Conservation (phyloP, 805 yeast genomes). For the Yamadazyma insecticola region DNA sequence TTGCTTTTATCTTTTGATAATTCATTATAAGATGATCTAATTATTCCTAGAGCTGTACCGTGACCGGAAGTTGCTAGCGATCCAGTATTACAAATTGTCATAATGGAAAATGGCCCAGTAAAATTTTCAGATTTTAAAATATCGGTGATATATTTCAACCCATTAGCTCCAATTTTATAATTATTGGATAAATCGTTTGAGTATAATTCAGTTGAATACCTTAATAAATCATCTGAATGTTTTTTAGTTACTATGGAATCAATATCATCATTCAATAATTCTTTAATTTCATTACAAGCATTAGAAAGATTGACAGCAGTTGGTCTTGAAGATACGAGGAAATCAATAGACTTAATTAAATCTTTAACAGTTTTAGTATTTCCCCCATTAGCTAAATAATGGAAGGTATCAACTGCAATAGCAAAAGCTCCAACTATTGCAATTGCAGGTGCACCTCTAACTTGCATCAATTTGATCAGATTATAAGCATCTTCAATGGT, state of each 20-base stretch:
- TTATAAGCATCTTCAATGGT: constrained; percentile 71
- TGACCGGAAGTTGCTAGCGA: constrained; percentile 96
- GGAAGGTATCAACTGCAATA: constrained; percentile 62
- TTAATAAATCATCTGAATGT: constrained; percentile 28
- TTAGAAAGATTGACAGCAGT: constrained; percentile 91
- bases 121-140: constrained; percentile 44
- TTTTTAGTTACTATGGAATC: constrained; percentile 18
- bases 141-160: constrained; percentile 60
- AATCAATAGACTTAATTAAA: constrained; percentile 51
- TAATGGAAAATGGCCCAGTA: constrained; percentile 66
- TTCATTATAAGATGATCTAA: constrained; percentile 60
- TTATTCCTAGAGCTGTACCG: constrained; percentile 93
- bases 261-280: constrained; percentile 15
- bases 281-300: constrained; percentile 55
- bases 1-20: constrained; percentile 28
- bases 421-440: constrained; percentile 91
- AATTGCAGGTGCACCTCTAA: constrained; percentile 97
- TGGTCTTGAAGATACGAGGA: constrained; percentile 75
- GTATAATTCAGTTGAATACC: constrained; percentile 52
- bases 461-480: constrained; percentile 89
- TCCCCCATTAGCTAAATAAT: constrained; percentile 13
- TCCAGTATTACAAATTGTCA: constrained; percentile 96
- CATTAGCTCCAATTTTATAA: constrained; percentile 72
- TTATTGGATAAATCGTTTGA: constrained; percentile 80
- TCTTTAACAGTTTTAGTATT: constrained; percentile 22